Evolutionary conservation across 805 yeast species (phyloP).

Genomic region (Nakazawaea ambrosiae): DNA sequence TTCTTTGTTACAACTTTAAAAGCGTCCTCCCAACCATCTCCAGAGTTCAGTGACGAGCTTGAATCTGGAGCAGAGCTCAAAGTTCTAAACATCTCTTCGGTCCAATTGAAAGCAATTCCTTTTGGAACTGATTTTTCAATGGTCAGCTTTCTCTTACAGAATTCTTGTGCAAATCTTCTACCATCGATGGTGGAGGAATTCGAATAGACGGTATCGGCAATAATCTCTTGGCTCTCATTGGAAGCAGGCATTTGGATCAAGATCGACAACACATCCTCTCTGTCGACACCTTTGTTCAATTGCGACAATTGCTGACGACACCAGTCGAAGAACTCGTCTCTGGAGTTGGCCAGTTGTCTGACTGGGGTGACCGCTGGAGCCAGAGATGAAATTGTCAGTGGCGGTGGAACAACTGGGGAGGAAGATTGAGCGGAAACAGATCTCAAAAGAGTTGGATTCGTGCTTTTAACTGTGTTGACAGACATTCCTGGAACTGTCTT

Average conservation of each 20-base stretch:
- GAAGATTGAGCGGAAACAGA: conserved; percentile 25
- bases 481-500: conserved; percentile 6
- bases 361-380: conserved; percentile 25
- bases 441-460: conserved; percentile 28
- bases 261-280: conserved; percentile 72
- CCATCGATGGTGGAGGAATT: conserved; percentile 91
- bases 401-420: conserved; percentile 12
- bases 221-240: conserved; percentile 71
- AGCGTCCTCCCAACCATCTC: conserved; percentile 47
- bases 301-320: conserved; percentile 59
- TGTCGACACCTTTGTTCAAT: conserved; percentile 68
- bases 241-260: conserved; percentile 75
- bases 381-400: conserved; percentile 17
- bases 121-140: conserved; percentile 55
- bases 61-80: conserved; percentile 5
- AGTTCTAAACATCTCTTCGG: conserved; percentile 46
- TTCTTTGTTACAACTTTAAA: conserved; percentile 57
- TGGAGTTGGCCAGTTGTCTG: conserved; percentile 25
- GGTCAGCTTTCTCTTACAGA: conserved; percentile 64
- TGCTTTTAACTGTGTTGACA: conserved; percentile 10
- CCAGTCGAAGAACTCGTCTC: conserved; percentile 66
- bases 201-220: conserved; percentile 86
- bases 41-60: conserved; percentile 29
- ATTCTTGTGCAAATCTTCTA: conserved; percentile 87
- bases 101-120: conserved; percentile 55